phyloP scores from a whole-genome alignment of 805 yeast species.

The Ogataea degrootiae region DNA sequence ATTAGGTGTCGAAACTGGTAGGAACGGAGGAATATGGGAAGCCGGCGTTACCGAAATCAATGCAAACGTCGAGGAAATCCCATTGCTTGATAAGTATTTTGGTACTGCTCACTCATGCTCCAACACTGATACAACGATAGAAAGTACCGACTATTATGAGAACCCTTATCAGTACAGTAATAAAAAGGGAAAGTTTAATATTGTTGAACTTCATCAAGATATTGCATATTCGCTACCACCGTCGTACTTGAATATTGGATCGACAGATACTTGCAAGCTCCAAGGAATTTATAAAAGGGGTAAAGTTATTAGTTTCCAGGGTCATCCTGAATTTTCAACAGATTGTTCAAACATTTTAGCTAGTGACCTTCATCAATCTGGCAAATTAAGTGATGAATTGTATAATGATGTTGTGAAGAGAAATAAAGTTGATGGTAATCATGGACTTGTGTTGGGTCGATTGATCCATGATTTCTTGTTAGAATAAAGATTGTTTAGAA shows the following conservation, averaged over 20 bases:
- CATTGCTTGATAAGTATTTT: constrained; percentile 5
- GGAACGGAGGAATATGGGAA: constrained; percentile 70
- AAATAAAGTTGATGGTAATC: not conserved
- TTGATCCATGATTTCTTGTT: no score
- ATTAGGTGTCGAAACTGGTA: constrained; percentile 53
- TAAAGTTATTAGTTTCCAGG: constrained; percentile 68
- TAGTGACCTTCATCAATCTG: constrained; percentile 2
- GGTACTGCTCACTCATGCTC: not conserved
- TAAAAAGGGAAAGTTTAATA: constrained; percentile 22
- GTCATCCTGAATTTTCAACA: constrained; percentile 78
- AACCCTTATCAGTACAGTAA: constrained; percentile 4
- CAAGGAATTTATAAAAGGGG: constrained; percentile 63
- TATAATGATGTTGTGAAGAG: constrained; percentile 2
- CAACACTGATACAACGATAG: no score
- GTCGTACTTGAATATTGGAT: constrained; percentile 42
- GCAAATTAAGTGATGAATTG: constrained; percentile 5
- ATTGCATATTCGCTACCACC: constrained; percentile 31
- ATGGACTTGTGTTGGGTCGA: not conserved
- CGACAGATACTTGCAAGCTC: constrained; percentile 39
- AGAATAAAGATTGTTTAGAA: no score
- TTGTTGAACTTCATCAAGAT: constrained; percentile 60
- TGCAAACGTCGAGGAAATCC: constrained; percentile 36
- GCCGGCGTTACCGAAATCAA: constrained; percentile 51
- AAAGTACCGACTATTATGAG: no score
- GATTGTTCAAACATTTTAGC: constrained; percentile 21